A percentile compares a stretch with the other conserved stretches of the same genome.
phyloP scores from a whole-genome alignment of 352 stramenopile species.

The Pythium graminicola region DNA sequence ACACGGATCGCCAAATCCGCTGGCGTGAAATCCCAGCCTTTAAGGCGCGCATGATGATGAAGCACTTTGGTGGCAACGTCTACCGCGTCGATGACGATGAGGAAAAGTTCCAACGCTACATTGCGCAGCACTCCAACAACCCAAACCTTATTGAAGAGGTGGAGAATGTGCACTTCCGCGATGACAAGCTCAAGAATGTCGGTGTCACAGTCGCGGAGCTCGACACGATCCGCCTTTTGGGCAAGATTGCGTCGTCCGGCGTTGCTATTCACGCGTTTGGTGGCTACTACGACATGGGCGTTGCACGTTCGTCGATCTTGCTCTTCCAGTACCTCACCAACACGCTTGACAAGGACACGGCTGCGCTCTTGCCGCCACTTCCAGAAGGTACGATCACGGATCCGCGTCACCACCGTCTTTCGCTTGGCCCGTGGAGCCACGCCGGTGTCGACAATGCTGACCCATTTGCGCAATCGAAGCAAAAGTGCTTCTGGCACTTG shows the following conservation, averaged over 20 bases:
- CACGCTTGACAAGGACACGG: conserved; percentile 54
- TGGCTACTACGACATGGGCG: conserved; percentile 77
- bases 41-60: conserved; percentile 78
- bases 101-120: conserved; percentile 55
- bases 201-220: conserved; percentile 40
- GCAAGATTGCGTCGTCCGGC: conserved; percentile 53
- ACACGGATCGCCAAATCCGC: conserved; percentile 68
- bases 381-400: conserved; percentile 41
- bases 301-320: conserved; percentile 63
- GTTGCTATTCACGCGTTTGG: conserved; percentile 63
- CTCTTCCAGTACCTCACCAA: conserved; percentile 78
- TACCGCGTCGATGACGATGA: conserved; percentile 70
- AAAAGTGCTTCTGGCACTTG: conserved; percentile 81
- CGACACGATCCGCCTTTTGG: conserved; percentile 48
- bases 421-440: conserved; percentile 77
- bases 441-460: conserved; percentile 74
- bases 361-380: conserved; percentile 44
- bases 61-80: conserved; percentile 77
- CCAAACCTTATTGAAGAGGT: conserved; percentile 46
- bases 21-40: conserved; percentile 69
- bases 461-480: conserved; percentile 71
- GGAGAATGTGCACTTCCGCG: conserved; percentile 47
- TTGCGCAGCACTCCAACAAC: conserved; percentile 60
- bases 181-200: conserved; percentile 48
- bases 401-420: conserved; percentile 50